These are phyloP conservation scores for Knufia fluminis DNA, from an alignment of 2,329 filamentous ascomycete species.

Conservation along the genomic window DNA sequence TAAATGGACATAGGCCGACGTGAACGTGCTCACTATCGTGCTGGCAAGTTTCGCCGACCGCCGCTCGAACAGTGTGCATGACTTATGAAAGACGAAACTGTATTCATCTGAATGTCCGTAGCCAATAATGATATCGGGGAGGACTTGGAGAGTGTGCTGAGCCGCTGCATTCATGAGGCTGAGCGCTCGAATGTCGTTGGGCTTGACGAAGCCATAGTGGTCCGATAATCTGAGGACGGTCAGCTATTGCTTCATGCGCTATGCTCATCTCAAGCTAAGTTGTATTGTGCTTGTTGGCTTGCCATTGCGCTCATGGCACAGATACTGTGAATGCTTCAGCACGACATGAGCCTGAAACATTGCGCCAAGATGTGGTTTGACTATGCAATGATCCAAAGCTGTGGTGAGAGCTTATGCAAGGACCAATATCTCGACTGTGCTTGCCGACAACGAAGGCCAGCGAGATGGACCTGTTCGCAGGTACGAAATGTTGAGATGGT, in stretches of 20 bases:
- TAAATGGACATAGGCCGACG: constrained; percentile 73
- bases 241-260: not conserved
- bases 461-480: too few species aligned
- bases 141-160: constrained; percentile 68
- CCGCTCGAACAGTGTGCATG: constrained; percentile 73
- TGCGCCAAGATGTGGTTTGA: too few species aligned
- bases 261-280: too few species aligned
- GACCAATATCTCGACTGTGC: too few species aligned
- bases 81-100: constrained; percentile 84
- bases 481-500: too few species aligned
- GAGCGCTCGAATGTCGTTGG: constrained; percentile 78
- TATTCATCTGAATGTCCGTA: constrained; percentile 96
- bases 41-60: constrained; percentile 81
- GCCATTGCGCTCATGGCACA: too few species aligned
- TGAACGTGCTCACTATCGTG: constrained; percentile 87
- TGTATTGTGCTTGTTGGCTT: too few species aligned
- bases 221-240: constrained; percentile 57
- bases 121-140: constrained; percentile 76
- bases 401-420: too few species aligned
- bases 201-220: constrained; percentile 79
- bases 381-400: too few species aligned
- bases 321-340: too few species aligned
- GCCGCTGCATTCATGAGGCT: constrained; percentile 93
- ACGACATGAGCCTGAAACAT: too few species aligned
- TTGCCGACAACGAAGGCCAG: too few species aligned